These are phyloP conservation scores for Eucalyptus tenuipes DNA, from an alignment of 345 rosid genomes.

Conservation along the genomic window DNA sequence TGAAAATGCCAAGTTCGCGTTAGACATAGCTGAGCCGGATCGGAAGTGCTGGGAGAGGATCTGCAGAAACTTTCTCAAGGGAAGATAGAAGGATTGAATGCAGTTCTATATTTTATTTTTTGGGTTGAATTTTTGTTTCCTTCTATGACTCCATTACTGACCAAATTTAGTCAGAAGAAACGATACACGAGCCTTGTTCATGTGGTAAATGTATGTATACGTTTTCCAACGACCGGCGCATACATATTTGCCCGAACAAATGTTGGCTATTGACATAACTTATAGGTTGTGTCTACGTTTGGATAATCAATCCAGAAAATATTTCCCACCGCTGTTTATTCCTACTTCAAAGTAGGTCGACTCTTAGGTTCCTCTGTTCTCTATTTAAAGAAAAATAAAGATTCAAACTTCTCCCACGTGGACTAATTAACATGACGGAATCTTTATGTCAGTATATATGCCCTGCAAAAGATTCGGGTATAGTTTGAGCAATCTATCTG, in stretches of 20 bases:
- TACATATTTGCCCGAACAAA: background rate
- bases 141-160: background rate
- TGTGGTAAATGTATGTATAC: background rate
- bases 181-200: background rate
- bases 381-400: background rate
- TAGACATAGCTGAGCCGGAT: conserved; percentile 46
- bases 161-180: background rate
- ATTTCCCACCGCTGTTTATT: background rate
- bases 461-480: background rate
- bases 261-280: background rate
- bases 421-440: background rate
- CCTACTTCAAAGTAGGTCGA: background rate
- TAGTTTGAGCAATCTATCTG: background rate
- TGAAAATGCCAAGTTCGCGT: conserved; percentile 18
- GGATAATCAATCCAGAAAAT: background rate
- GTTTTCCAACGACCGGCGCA: background rate
- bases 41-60: conserved; percentile 40
- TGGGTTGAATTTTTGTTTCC: background rate
- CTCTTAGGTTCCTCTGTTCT: background rate
- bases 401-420: background rate
- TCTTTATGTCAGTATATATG: background rate
- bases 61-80: conserved; percentile 53
- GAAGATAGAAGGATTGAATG: background rate
- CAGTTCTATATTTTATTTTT: background rate
- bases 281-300: background rate